A percentile compares a stretch with the other conserved stretches of the same genome.
Conservation (phyloP, 257 asterid genomes). For the Solanum gandarillasii region DNA sequence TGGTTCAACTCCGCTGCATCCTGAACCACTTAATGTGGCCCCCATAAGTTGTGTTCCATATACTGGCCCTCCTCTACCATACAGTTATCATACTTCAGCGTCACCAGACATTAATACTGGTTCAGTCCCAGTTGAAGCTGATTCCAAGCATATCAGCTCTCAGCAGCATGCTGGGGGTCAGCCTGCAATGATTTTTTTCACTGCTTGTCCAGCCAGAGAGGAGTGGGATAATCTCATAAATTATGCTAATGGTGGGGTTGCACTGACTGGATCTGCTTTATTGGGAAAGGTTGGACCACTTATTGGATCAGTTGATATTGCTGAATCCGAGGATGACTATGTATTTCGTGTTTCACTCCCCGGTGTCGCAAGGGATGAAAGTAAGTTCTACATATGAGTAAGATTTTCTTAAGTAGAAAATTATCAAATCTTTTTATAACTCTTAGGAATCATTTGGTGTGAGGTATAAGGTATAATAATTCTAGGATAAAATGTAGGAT, state of each 20-base stretch:
- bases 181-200: conserved; percentile 32
- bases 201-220: conserved; percentile 18
- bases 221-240: conserved; percentile 28
- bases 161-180: conserved; percentile 3
- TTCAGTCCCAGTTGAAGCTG: background rate
- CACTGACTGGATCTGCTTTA: conserved; percentile 32
- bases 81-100: background rate
- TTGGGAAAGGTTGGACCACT: conserved; percentile 28
- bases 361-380: conserved; percentile 28
- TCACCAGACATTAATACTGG: background rate
- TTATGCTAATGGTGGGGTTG: conserved; percentile 21
- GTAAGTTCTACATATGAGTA: conserved; percentile 10
- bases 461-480: background rate
- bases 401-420: background rate
- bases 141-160: background rate
- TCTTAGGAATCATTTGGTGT: background rate
- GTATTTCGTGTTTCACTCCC: conserved; percentile 40
- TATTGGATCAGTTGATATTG: conserved; percentile 33
- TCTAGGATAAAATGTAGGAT: background rate
- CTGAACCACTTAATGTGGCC: conserved; percentile 14
- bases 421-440: background rate
- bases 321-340: conserved; percentile 27
- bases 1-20: conserved; percentile 11
- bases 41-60: conserved; percentile 30
- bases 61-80: conserved; percentile 17